A percentile compares a stretch with the other conserved stretches of the same genome.
Conservation (phyloP, 495 filamentous ascomycete species). For the Penicillium waksmanii region DNA sequence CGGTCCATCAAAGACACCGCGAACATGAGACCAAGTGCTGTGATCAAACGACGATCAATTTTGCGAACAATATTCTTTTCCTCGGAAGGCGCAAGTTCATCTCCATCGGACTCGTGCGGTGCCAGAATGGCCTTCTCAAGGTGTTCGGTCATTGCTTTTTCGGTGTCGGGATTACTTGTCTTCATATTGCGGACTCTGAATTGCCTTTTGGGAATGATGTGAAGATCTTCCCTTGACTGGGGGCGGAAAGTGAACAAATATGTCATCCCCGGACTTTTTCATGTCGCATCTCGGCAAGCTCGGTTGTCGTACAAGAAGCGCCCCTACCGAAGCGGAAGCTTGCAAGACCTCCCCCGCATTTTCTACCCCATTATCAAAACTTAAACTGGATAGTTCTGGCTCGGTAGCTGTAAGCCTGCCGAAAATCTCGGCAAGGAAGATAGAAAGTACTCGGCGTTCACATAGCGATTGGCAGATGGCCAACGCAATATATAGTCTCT, state of each 20-base stretch:
- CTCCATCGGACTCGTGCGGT: not conserved
- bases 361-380: not conserved
- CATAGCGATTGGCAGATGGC: too few species aligned
- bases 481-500: not conserved
- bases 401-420: not conserved
- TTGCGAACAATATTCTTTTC: conserved; percentile 9
- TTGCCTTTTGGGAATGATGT: not conserved
- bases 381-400: not conserved
- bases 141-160: conserved; percentile 1
- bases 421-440: not conserved
- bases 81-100: not conserved
- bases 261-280: not conserved
- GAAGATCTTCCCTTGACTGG: too few species aligned
- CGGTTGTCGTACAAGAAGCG: not conserved
- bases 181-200: not conserved
- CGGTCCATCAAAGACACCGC: conserved; percentile 10
- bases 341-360: not conserved
- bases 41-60: conserved; percentile 8
- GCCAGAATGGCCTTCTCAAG: not conserved
- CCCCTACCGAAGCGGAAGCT: not conserved
- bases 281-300: not conserved
- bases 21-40: conserved; percentile 6
- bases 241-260: too few species aligned
- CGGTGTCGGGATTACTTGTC: not conserved
- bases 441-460: not conserved